A percentile compares a stretch with the other conserved stretches of the same genome.
phyloP scores from a whole-genome alignment of 2,329 filamentous ascomycete species.

The Nemania sp. region DNA sequence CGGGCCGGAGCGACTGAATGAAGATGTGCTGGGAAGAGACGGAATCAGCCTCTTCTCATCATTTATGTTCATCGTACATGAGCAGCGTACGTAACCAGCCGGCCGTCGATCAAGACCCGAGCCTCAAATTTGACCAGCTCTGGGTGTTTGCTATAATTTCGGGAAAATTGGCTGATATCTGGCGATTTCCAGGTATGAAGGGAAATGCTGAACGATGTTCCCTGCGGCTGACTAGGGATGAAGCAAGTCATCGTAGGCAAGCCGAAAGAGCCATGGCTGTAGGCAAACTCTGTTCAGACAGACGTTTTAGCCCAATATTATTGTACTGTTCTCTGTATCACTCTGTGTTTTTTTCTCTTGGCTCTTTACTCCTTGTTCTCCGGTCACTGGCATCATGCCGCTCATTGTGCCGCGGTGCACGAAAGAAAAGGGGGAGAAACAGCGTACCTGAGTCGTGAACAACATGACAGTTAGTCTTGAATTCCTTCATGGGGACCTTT shows the following conservation, averaged over 20 bases:
- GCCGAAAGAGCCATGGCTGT: slow-evolving; percentile 50
- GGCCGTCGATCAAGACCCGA: slow-evolving; percentile 70
- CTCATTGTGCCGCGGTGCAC: too few species aligned
- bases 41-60: slow-evolving; percentile 1
- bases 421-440: not conserved
- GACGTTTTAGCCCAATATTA: slow-evolving; percentile 3
- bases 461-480: slow-evolving; percentile 76
- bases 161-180: slow-evolving; percentile 59
- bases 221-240: slow-evolving; percentile 63
- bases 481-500: slow-evolving; percentile 77
- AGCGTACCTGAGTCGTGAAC: slow-evolving; percentile 54
- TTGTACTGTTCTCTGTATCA: slow-evolving; percentile 3
- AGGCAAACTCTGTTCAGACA: slow-evolving; percentile 51
- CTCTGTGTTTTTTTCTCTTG: too few species aligned
- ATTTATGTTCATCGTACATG: not conserved
- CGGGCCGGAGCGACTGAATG: slow-evolving; percentile 53
- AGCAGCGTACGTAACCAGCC: slow-evolving; percentile 59
- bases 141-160: slow-evolving; percentile 57
- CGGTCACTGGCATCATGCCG: too few species aligned
- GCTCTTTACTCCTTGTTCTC: too few species aligned
- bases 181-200: slow-evolving; percentile 74
- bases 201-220: slow-evolving; percentile 69
- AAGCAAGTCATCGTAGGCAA: slow-evolving; percentile 74
- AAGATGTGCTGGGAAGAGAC: slow-evolving; percentile 51
- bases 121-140: slow-evolving; percentile 66